Evolutionary conservation across 805 yeast species (phyloP).

Genomic region (Candida insectalens): DNA sequence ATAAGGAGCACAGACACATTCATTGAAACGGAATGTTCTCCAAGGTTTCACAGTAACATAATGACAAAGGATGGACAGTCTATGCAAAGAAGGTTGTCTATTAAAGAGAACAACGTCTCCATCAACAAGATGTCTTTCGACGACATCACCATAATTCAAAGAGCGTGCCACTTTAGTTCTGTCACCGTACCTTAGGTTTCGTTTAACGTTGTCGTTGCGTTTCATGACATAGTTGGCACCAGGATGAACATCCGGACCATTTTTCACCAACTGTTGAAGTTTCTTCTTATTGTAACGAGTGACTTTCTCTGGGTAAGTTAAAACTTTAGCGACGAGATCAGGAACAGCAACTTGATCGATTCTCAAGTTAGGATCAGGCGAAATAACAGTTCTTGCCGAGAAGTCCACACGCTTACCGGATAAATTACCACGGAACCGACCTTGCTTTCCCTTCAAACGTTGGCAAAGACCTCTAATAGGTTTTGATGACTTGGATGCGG

Average conservation of each 20-base stretch:
- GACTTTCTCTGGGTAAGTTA: constrained; percentile 93
- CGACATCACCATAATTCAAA: constrained; percentile 80
- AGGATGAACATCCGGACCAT: constrained; percentile 86
- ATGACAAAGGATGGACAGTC: constrained; percentile 89
- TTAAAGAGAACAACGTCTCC: constrained; percentile 94
- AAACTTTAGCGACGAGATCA: constrained; percentile 87
- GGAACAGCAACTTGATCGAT: constrained; percentile 99
- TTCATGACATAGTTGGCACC: constrained; percentile 92
- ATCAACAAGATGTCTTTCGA: constrained; percentile 94
- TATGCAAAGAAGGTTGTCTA: constrained; percentile 95
- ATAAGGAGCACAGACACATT: constrained; percentile 98
- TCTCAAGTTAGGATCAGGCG: constrained; percentile 93
- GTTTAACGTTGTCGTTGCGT: constrained; percentile 73
- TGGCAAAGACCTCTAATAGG: constrained; percentile 96
- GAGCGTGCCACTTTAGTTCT: constrained; percentile 65
- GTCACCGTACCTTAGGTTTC: constrained; percentile 87
- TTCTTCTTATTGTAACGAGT: constrained; percentile 79
- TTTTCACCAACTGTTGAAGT: constrained; percentile 60
- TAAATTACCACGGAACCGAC: constrained; percentile 95
- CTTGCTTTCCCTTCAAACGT: constrained; percentile 96
- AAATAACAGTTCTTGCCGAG: constrained; percentile 95
- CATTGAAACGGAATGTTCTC: constrained; percentile 94
- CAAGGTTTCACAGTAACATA: constrained; percentile 95
- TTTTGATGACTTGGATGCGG: constrained; percentile 48
- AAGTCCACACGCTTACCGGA: constrained; percentile 99